phyloP scores from a whole-genome alignment of 1,139 yeast species.

The Kurtzmaniella quercitrusa region DNA sequence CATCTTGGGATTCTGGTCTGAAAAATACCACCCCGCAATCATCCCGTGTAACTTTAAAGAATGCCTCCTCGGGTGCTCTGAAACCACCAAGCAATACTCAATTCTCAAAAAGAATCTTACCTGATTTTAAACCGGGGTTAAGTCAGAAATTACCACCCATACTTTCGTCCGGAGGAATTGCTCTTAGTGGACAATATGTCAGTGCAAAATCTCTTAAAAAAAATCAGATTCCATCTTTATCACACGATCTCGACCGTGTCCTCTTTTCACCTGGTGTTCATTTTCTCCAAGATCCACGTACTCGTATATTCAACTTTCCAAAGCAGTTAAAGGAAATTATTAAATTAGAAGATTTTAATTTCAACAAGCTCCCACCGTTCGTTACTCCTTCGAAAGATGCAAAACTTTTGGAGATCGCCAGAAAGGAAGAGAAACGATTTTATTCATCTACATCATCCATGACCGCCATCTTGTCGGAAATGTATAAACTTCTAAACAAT shows the following conservation, averaged over 20 bases:
- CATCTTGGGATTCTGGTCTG: not conserved
- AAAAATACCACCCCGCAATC: not conserved
- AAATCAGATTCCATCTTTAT: conserved; percentile 35
- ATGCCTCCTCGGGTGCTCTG: not conserved
- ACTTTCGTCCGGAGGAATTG: not conserved
- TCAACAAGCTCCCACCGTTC: conserved; percentile 52
- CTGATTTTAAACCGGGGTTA: not conserved
- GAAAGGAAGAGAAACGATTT: conserved; percentile 37
- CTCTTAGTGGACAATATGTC: not conserved
- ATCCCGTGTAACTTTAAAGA: not conserved
- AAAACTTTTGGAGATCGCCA: conserved; percentile 47
- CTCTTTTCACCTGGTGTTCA: conserved; percentile 84
- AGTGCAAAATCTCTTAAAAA: not conserved
- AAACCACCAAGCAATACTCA: not conserved
- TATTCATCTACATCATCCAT: conserved; percentile 86
- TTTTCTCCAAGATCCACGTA: conserved; percentile 70
- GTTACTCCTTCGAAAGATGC: conserved; percentile 68
- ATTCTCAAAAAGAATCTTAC: not conserved
- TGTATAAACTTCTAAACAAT: conserved; percentile 70
- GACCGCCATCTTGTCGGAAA: conserved; percentile 70
- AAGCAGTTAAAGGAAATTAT: conserved; percentile 59
- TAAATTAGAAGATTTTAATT: conserved; percentile 66
- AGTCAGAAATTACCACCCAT: not conserved
- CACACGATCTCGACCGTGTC: conserved; percentile 64
- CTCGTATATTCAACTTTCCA: conserved; percentile 68